These are phyloP conservation scores for Pyrenochaeta sp. DNA, from an alignment of 2,329 filamentous ascomycete species.

Conservation along the genomic window DNA sequence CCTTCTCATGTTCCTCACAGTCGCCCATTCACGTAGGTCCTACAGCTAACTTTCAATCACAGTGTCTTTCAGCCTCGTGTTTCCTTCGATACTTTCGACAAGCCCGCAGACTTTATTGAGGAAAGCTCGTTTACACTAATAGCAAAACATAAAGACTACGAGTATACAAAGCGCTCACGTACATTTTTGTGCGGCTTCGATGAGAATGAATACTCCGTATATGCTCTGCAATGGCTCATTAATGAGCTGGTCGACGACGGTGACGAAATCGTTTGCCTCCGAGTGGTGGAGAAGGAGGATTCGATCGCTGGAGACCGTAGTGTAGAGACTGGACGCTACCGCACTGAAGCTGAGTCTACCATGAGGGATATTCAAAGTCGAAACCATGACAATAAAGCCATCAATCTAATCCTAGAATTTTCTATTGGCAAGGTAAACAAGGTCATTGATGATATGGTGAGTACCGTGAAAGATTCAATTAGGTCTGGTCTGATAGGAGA, in stretches of 20 bases:
- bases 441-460: constrained; percentile 88
- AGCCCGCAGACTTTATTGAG: constrained; percentile 68
- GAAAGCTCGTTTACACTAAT: constrained; percentile 78
- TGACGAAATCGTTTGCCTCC: constrained; percentile 89
- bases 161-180: constrained; percentile 79
- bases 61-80: constrained; percentile 73
- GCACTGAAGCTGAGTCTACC: constrained; percentile 76
- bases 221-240: constrained; percentile 90
- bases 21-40: constrained; percentile 8
- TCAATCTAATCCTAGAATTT: constrained; percentile 86
- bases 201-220: constrained; percentile 90
- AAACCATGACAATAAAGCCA: constrained; percentile 82
- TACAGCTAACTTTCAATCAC: constrained; percentile 20
- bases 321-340: constrained; percentile 74
- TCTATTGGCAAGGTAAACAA: constrained; percentile 88
- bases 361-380: constrained; percentile 80
- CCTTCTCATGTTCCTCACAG: constrained; percentile 29
- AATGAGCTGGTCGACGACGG: constrained; percentile 93
- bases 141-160: constrained; percentile 85
- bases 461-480: constrained; percentile 30
- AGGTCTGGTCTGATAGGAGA: constrained; percentile 5
- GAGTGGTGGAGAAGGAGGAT: constrained; percentile 84
- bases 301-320: constrained; percentile 70
- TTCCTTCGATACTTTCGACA: constrained; percentile 78
- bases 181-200: constrained; percentile 93